Evolutionary conservation across 768 basidiomycete species (phyloP).

Genomic region (Daedaleopsis nitida): DNA sequence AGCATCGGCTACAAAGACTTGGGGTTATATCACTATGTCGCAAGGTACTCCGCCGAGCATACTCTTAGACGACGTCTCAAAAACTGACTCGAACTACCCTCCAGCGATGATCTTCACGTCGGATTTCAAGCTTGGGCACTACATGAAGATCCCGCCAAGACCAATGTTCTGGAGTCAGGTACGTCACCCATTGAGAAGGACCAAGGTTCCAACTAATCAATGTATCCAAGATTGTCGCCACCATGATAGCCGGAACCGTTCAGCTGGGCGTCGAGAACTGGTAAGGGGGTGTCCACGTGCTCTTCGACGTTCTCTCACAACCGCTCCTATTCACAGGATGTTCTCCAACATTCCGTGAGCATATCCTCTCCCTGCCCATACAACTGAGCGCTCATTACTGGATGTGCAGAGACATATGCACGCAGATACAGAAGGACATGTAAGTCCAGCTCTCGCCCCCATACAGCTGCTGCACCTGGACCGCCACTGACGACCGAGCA

Average conservation of each 20-base stretch:
- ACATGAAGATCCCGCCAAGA: constrained; percentile 62
- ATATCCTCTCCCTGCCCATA: background rate
- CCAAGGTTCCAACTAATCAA: background rate
- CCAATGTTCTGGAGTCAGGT: constrained; percentile 50
- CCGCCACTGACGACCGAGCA: background rate
- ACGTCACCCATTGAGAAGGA: background rate
- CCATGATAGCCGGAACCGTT: constrained; percentile 58
- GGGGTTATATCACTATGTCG: constrained; percentile 64
- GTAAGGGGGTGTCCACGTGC: constrained; percentile 8
- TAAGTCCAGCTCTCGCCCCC: background rate
- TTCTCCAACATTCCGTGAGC: constrained; percentile 58
- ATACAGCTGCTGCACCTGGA: background rate
- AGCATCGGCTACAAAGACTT: constrained; percentile 39
- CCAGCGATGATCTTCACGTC: constrained; percentile 64
- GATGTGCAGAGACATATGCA: constrained; percentile 10
- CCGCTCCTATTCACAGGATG: constrained; percentile 36
- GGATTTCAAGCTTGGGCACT: constrained; percentile 79
- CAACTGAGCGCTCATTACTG: background rate
- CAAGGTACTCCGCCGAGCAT: constrained; percentile 30
- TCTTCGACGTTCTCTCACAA: background rate
- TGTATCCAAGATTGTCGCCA: constrained; percentile 40
- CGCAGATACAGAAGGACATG: constrained; percentile 7
- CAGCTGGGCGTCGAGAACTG: constrained; percentile 66
- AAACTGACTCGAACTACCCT: background rate
- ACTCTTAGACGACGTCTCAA: background rate